These are phyloP conservation scores for Penicillium sp. DNA, from an alignment of 2,329 filamentous ascomycete species.

Conservation along the genomic window DNA sequence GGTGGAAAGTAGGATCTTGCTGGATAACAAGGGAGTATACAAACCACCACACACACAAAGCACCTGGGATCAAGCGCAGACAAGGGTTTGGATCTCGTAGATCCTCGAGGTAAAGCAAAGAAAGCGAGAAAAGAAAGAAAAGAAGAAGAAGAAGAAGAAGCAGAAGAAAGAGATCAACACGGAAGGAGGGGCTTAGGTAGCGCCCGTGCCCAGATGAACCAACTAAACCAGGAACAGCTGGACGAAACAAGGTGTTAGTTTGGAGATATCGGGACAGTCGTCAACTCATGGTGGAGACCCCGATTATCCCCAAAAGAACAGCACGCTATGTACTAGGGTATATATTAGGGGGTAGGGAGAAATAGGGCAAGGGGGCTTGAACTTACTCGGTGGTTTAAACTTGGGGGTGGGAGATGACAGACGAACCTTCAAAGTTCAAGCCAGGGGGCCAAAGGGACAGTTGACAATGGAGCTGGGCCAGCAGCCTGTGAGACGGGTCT, in stretches of 20 bases:
- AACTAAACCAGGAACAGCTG: constrained; percentile 8
- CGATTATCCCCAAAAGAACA: not conserved
- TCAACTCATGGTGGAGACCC: not conserved
- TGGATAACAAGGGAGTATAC: not conserved
- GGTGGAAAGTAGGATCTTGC: constrained; percentile 2
- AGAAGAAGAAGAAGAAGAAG: not conserved
- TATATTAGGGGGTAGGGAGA: not conserved
- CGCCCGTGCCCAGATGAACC: constrained; percentile 15
- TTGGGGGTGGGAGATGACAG: not conserved
- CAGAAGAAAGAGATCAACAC: constrained; percentile 7
- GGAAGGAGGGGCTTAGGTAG: constrained; percentile 21
- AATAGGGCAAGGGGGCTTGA: constrained; percentile 1
- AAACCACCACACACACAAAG: constrained; percentile 1
- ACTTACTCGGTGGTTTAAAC: not conserved
- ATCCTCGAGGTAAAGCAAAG: constrained; percentile 2
- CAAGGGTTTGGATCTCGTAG: not conserved
- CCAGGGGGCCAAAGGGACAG: too few species aligned
- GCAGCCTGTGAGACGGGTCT: constrained; percentile 1
- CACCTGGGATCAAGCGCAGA: not conserved
- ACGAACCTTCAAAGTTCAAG: not conserved
- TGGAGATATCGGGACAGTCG: not conserved
- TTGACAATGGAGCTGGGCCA: constrained; percentile 7
- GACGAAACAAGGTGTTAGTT: not conserved
- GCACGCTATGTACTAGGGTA: not conserved
- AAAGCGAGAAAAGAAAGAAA: constrained; percentile 1